Base-by-base conservation (phyloP, 2,329 filamentous ascomycete species). In the Colletotrichum sidae region DNA sequence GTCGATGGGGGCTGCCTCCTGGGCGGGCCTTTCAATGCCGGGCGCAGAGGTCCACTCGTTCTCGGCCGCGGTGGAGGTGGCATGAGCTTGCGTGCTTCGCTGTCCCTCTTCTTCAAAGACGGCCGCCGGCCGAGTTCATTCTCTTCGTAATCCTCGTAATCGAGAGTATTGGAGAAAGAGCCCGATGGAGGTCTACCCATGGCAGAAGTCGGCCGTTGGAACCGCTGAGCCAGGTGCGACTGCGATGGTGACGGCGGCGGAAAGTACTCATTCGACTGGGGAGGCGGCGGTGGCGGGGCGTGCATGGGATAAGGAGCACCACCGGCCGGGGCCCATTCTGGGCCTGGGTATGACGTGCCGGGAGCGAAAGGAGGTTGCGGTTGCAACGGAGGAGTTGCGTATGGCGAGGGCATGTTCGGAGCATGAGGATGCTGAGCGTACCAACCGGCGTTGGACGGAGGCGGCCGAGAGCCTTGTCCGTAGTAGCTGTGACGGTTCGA, bases 11-110 rank as follows among this genome's bases (percentile, higher is more conserved):
- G 67, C 72, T 66, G 76, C 11, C 69, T 67, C 39, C 25, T 70
- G n/a, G 74, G 72, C 4, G 76, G 72, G 9, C 71, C 72, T 13
- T 50, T 55, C 74, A 73, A 9, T 37, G 73, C 69, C 47, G 74
- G 51, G 63, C 70, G 55, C 71, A 72, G 38, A 69, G 71, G n/a
- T 67, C 69, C 6, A 60, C 58, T 11, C 71, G 66, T 15, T 68
- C 70, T 52, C 72, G 73, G 49, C 62, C 33, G 52, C 8, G 75
- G 70, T 9, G 75, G 73, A 4, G 83, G 84, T 25, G 85, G 84
- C 83, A 86, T 85, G 37, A 77, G 76, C 54, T 71, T 74, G 38
- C 80, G 78, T 55, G 84, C 83, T 1, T 84, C 80, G 0, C 82
- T 78, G 8, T 76, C 72, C 59, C 79, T 81, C 70, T 75, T 80